These are phyloP conservation scores for Lathyrus sativus DNA, from an alignment of 306 rosid genomes.

Conservation along the genomic window DNA sequence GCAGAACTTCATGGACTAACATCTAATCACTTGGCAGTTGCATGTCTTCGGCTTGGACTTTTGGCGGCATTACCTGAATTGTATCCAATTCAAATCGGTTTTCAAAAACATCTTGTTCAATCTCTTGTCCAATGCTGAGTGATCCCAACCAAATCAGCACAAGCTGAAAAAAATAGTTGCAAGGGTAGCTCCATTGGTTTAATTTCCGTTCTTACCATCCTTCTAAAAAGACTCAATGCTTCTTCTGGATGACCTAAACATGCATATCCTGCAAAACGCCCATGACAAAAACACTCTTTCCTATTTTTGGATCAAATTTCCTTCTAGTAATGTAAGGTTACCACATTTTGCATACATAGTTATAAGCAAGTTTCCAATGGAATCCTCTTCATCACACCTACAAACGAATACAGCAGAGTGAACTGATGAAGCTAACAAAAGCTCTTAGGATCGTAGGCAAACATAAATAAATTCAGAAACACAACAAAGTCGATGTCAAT, in stretches of 20 bases:
- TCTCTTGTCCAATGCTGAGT: conserved; percentile 56
- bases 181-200: conserved; percentile 44
- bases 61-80: conserved; percentile 56
- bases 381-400: conserved; percentile 47
- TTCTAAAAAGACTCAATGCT: conserved; percentile 47
- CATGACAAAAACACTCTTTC: conserved; percentile 55
- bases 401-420: conserved; percentile 54
- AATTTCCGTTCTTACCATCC: conserved; percentile 34
- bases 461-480: no score
- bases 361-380: conserved; percentile 53
- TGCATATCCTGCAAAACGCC: conserved; percentile 60
- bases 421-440: conserved; percentile 44
- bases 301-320: conserved; percentile 51
- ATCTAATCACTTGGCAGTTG: conserved; percentile 40
- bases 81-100: conserved; percentile 49
- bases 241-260: conserved; percentile 42
- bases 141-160: conserved; percentile 58
- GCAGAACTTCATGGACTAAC: conserved; percentile 43
- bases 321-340: conserved; percentile 47
- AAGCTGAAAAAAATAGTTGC: conserved; percentile 47
- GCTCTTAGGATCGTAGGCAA: background rate
- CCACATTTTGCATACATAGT: conserved; percentile 62
- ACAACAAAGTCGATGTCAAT: conserved; percentile 20
- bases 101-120: conserved; percentile 53
- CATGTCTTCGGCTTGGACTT: conserved; percentile 57